Percentiles rank a stretch among this genome's conserved stretches.
Conservation (phyloP, 139 green algal genomes). For the Pycnococcus provasolii region DNA sequence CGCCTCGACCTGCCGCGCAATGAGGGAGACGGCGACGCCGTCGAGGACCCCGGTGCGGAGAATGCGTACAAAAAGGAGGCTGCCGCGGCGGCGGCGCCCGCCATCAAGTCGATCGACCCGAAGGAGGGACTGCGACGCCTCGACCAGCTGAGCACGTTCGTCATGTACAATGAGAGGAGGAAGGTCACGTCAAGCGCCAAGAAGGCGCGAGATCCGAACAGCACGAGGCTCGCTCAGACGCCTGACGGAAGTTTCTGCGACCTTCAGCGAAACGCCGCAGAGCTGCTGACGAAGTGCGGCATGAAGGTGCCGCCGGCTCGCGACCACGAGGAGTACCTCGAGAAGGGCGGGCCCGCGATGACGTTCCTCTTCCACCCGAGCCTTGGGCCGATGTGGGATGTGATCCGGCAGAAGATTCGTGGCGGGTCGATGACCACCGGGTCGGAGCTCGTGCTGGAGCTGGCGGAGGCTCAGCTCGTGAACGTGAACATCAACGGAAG, state of each 20-base stretch:
- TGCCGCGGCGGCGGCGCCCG: not conserved
- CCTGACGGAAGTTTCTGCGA: slow-evolving; percentile 93
- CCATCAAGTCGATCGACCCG: too few relatives aligned
- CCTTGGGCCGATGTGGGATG: slow-evolving; percentile 86
- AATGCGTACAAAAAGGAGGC: slow-evolving; percentile 43
- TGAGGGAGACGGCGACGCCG: not conserved
- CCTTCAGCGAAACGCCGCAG: slow-evolving; percentile 74
- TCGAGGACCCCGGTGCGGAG: not conserved
- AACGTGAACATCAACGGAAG: slow-evolving; percentile 61
- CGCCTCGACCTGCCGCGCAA: slow-evolving; percentile 1
- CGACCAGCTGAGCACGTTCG: slow-evolving; percentile 71
- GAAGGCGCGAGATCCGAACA: slow-evolving; percentile 58
- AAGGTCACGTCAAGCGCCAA: slow-evolving; percentile 79
- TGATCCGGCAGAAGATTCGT: slow-evolving; percentile 87
- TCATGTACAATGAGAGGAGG: slow-evolving; percentile 76
- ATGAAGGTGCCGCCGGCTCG: slow-evolving; percentile 8
- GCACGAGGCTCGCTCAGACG: slow-evolving; percentile 68
- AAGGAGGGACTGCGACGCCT: not conserved
- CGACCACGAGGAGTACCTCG: slow-evolving; percentile 49
- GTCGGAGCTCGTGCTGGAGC: slow-evolving; percentile 50
- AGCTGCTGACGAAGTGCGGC: slow-evolving; percentile 39
- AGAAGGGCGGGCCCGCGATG: slow-evolving; percentile 57
- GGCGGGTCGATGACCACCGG: slow-evolving; percentile 53
- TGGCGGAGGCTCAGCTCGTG: slow-evolving; percentile 55
- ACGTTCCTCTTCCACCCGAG: slow-evolving; percentile 82